Conservation (phyloP, 768 basidiomycete genomes). For the Russula lepida region DNA sequence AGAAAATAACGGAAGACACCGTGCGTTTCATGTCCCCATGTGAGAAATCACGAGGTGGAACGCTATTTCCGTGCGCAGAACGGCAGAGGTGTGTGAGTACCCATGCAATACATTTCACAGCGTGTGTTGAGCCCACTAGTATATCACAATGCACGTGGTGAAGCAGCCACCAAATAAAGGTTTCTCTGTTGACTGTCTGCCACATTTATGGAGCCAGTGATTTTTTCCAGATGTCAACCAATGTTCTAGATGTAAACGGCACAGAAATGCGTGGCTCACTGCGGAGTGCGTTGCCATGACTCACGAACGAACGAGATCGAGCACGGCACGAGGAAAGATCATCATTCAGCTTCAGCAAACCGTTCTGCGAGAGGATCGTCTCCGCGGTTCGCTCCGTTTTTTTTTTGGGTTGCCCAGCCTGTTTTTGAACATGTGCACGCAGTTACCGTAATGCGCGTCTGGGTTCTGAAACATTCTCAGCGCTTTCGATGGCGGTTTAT, state of each 20-base stretch:
- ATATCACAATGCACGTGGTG: neutral
- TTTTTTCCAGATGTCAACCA: neutral
- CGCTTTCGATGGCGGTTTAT: constrained; percentile 7
- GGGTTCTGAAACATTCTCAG: neutral
- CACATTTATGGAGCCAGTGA: neutral
- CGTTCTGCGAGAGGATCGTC: constrained; percentile 1
- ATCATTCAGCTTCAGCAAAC: neutral
- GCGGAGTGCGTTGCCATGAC: constrained; percentile 9
- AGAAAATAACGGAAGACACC: neutral
- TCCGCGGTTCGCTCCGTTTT: neutral
- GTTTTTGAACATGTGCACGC: neutral
- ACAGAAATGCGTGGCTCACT: neutral
- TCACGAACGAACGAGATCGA: neutral
- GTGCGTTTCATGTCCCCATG: neutral
- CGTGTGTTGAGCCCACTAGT: neutral
- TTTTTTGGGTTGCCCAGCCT: neutral
- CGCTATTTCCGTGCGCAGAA: neutral
- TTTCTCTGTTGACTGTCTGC: neutral
- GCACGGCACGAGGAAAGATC: neutral
- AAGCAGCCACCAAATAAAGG: neutral
- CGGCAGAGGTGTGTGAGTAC: neutral
- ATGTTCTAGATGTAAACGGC: neutral
- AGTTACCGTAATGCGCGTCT: neutral
- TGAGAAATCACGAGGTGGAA: neutral
- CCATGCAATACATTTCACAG: neutral